Conservation (phyloP, 805 yeast species). For the Maudiozyma pseudohumilis region DNA sequence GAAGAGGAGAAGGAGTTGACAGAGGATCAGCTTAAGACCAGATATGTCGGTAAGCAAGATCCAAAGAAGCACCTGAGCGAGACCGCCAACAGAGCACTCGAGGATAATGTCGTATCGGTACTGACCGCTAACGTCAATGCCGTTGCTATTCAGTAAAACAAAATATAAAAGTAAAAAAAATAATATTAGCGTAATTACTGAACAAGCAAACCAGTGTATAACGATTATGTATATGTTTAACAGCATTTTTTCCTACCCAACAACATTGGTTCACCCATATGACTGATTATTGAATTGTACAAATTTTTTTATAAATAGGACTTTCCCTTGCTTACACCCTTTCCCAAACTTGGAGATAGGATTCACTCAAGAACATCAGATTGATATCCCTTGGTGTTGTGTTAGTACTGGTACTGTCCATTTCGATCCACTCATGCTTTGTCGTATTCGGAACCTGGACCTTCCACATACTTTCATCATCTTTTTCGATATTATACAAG, state of each 20-base stretch:
- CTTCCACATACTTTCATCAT: slow-evolving; percentile 35
- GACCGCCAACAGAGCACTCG: slow-evolving; percentile 76
- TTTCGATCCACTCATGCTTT: slow-evolving; percentile 48
- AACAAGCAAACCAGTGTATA: too few relatives aligned
- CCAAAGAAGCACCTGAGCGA: slow-evolving; percentile 95
- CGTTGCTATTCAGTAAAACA: slow-evolving; percentile 76
- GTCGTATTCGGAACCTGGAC: slow-evolving; percentile 35
- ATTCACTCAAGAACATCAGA: slow-evolving; percentile 50
- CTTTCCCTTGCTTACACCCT: slow-evolving; percentile 7
- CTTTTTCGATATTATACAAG: slow-evolving; percentile 17
- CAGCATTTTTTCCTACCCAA: too few relatives aligned
- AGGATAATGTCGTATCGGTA: slow-evolving; percentile 80
- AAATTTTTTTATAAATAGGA: background rate
- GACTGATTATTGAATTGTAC: too few relatives aligned
- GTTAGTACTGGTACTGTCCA: slow-evolving; percentile 46
- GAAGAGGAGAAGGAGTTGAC: slow-evolving; percentile 81
- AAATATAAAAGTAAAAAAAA: too few relatives aligned
- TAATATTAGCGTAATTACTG: too few relatives aligned
- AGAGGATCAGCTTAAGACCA: slow-evolving; percentile 83
- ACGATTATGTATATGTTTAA: background rate
- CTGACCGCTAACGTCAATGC: slow-evolving; percentile 85
- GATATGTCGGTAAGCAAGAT: slow-evolving; percentile 97
- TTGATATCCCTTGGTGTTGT: slow-evolving; percentile 43
- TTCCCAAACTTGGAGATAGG: slow-evolving; percentile 63
- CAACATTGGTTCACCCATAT: too few relatives aligned